These are phyloP conservation scores for Aspergillus melleus DNA, from an alignment of 2,329 filamentous ascomycete species.

Conservation along the genomic window DNA sequence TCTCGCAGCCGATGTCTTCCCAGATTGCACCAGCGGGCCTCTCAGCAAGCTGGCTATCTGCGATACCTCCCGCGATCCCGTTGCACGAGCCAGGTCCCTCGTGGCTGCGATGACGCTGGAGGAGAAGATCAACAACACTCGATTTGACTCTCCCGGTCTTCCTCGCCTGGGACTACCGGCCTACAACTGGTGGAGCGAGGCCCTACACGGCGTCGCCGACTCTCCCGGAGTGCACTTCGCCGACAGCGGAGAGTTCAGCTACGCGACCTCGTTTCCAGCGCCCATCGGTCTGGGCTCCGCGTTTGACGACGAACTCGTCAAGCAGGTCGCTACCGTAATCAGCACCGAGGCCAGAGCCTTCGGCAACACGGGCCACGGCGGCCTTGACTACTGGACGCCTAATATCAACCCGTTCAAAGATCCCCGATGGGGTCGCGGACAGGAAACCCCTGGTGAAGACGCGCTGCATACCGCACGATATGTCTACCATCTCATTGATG, in stretches of 20 bases:
- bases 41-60: conserved; percentile 52
- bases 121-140: conserved; percentile 56
- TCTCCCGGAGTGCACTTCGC: conserved; percentile 54
- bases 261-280: conserved; percentile 63
- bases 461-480: conserved; percentile 29
- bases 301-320: conserved; percentile 62
- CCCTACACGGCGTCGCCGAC: conserved; percentile 59
- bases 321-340: conserved; percentile 51
- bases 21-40: conserved; percentile 52
- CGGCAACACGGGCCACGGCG: conserved; percentile 54
- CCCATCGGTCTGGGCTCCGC: conserved; percentile 62
- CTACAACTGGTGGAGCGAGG: conserved; percentile 64
- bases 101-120: conserved; percentile 44
- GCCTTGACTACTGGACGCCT: conserved; percentile 48
- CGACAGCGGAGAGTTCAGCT: conserved; percentile 52
- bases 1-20: conserved; percentile 32
- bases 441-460: conserved; percentile 60
- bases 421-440: conserved; percentile 60
- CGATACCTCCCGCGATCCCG: conserved; percentile 39
- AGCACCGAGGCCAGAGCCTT: conserved; percentile 64
- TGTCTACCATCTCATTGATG: conserved; percentile 26
- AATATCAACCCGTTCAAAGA: conserved; percentile 66
- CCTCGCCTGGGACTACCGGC: conserved; percentile 55
- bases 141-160: conserved; percentile 48
- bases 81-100: conserved; percentile 46